Percentiles rank a stretch among this genome's conserved stretches.
These are phyloP conservation scores for Rhazya stricta DNA, from an alignment of 257 asterid genomes.

Conservation along the genomic window DNA sequence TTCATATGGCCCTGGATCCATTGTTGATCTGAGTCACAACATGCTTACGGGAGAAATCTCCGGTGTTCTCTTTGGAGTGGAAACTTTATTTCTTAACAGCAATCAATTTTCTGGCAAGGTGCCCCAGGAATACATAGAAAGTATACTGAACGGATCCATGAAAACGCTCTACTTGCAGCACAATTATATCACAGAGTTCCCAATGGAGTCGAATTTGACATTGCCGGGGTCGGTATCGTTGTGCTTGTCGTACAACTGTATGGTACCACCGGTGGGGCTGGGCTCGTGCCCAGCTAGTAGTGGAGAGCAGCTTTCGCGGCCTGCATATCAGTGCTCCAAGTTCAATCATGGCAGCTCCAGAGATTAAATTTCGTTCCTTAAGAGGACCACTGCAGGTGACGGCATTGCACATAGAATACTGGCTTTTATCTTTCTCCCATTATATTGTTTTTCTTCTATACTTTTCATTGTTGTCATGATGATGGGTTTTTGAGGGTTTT, in stretches of 20 bases:
- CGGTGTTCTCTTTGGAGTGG: slow-evolving; percentile 40
- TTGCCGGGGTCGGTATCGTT: slow-evolving; percentile 56
- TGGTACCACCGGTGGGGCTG: slow-evolving; percentile 42
- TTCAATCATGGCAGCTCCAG: slow-evolving; percentile 22
- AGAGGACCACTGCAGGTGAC: not conserved
- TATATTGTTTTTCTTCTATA: not conserved
- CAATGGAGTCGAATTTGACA: slow-evolving; percentile 32
- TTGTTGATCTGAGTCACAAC: slow-evolving; percentile 71
- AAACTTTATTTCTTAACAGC: slow-evolving; percentile 58
- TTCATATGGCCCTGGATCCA: slow-evolving; percentile 34
- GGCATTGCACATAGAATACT: not conserved
- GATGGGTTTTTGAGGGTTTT: not conserved
- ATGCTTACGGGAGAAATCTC: slow-evolving; percentile 46
- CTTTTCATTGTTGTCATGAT: not conserved
- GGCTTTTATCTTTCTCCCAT: not conserved
- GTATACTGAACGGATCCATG: slow-evolving; percentile 42
- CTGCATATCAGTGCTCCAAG: slow-evolving; percentile 55
- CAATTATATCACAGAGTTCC: slow-evolving; percentile 52
- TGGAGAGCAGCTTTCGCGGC: slow-evolving; percentile 58
- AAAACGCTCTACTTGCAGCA: slow-evolving; percentile 68
- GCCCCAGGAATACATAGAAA: slow-evolving; percentile 49
- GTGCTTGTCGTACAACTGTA: slow-evolving; percentile 64
- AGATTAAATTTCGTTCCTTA: not conserved
- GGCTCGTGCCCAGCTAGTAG: slow-evolving; percentile 61
- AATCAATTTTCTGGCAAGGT: slow-evolving; percentile 54